Evolutionary conservation across 1,139 yeast genomes (phyloP), one percentile per base, ranked within the genome.

Genomic region (Martiniozyma asiatica): DNA sequence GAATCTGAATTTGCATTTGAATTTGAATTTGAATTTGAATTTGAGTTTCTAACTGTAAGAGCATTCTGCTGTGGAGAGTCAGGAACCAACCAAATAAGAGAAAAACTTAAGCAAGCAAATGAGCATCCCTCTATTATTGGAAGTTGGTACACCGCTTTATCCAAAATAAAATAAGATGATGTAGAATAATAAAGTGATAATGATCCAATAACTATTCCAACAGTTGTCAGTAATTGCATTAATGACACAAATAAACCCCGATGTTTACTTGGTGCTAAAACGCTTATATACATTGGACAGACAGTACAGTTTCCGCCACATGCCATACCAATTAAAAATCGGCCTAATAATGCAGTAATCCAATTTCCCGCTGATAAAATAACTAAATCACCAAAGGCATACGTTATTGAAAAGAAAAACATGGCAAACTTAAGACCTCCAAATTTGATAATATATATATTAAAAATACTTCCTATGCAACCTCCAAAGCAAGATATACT

Each of bases 401-500:
- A 74, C 20, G 69, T 47, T 7, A 53, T 35, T 51, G 67, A 54
- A 17, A 76, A 55, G 14, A 58, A 34, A 47, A 58, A 59, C 13
- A 75, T 51, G 13, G 71, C 69, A 11, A 48, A 37, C 46, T 69
- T 66, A 43, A 80, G 58, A 18, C 84, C 84, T 39, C 52, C 48
- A 11, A 51, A 40, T 40, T 73, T 79, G 33, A 72, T 73, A 4
- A 45, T 21, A 3, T 29, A 21, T 8, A 36, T 65, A 14, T 78
- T 57, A n/a, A 67, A 47, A 18, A 79, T 53, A 17, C 87, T 84
- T 35, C 93, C 92, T 34, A 71, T 38, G 26, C 78, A 79, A 46
- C 87, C 77, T 16, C 87, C 85, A 27, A 76, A 56, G 45, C 77
- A 75, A 47, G 79, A 74, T 28, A 74, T 61, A 12, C 87, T 63